Conservation (phyloP, 2,329 filamentous ascomycete genomes). For the Diaporthe nobilis region DNA sequence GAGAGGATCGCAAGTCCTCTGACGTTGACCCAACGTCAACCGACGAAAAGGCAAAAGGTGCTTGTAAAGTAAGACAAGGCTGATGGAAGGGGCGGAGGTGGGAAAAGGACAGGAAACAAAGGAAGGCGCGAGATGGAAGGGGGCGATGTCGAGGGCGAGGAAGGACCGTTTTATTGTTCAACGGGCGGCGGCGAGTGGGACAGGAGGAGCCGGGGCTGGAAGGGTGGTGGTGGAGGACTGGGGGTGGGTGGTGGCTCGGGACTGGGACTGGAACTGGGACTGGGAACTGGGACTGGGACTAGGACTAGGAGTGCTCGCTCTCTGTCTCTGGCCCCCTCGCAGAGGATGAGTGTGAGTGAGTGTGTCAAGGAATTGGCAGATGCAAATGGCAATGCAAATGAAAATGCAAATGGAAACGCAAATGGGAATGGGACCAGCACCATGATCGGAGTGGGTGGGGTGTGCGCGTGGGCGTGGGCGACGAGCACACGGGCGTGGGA, state of each 20-base stretch:
- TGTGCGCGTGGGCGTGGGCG: conserved; percentile 6
- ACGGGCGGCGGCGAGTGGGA: conserved; percentile 34
- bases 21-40: conserved; percentile 39
- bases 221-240: conserved; percentile 3
- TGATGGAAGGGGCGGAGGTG: conserved; percentile 22
- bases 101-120: conserved; percentile 37
- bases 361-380: conserved; percentile 33
- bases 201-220: conserved; percentile 10
- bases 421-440: conserved; percentile 30
- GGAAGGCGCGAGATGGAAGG: conserved; percentile 36
- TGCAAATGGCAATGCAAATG: conserved; percentile 35
- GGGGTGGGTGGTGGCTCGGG: background rate
- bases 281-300: background rate
- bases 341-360: background rate
- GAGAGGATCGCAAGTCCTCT: conserved; percentile 40
- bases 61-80: conserved; percentile 23
- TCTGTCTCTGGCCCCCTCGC: background rate
- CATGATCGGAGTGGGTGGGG: conserved; percentile 32
- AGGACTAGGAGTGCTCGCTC: conserved; percentile 5
- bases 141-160: conserved; percentile 37
- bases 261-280: background rate
- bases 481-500: conserved; percentile 1
- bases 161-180: conserved; percentile 41
- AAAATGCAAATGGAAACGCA: conserved; percentile 31
- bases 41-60: conserved; percentile 12